Base-by-base conservation (phyloP, 768 basidiomycete species). In the Pisolithus microcarpus region DNA sequence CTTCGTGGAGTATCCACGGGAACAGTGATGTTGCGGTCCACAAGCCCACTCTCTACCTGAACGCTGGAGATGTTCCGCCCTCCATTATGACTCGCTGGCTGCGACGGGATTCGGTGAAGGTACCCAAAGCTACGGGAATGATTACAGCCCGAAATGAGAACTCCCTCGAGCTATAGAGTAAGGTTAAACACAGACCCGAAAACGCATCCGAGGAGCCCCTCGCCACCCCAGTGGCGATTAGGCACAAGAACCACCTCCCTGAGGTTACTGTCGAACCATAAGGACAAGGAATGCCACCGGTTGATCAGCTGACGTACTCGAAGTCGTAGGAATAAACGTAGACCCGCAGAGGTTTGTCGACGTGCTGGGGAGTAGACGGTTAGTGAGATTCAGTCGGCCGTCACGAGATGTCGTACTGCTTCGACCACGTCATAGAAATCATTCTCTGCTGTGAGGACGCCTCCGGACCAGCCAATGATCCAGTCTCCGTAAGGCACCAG, bases 311-410 rank as follows among this genome's bases (percentile, higher is more conserved):
- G 28, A 74, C 91, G 48, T 68, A 94, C 92, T 96, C 91, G 65
- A 96, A 93, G 68, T 97, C 95, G 56, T 91, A 84, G 13, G 93
- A 96, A 68, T 98, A 99, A 6, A 99, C 94, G 62, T 94, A 97
- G 24, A 97, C 86, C 23, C 92, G 78, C 24, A 98, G 67, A 8
- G 95, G 91, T 68, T 92, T 93, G 60, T 98, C 94, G 45, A 92
- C 77, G 67, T 98, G 92, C 90, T 96, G 52, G 11, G 13, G 60
- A 58, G n/a, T 39, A 21, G 37, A 43, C 30, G 16, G 44, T 47
- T 40, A 56, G 56, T 30, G 36, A 51, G 53, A 10, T 40, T 39
- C 30, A 30, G 4, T 13, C 3, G 23, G 49, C 1, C 39, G 46
- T 23, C 5, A 31, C 28, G 49, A 48, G 48, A 47, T n/a, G 19